Conservation (phyloP, 257 asterid species). For the Nicotiana noctiflora region DNA sequence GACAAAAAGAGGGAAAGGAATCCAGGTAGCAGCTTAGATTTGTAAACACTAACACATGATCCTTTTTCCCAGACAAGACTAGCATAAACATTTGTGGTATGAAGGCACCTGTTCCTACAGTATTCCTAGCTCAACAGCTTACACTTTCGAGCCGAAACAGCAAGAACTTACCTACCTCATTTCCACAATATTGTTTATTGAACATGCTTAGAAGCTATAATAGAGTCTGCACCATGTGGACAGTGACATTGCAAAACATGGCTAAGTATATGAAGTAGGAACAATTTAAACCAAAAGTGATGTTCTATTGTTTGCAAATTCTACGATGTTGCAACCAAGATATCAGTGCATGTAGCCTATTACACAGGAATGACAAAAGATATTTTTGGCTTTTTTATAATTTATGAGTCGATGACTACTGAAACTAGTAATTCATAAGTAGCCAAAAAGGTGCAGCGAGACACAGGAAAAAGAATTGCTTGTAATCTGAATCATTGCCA, state of each 20-base stretch:
- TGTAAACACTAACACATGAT: background rate
- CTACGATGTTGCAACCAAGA: background rate
- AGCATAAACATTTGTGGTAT: background rate
- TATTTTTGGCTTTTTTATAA: background rate
- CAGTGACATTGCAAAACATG: background rate
- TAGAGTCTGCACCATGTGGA: background rate
- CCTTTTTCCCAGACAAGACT: background rate
- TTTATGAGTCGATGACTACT: background rate
- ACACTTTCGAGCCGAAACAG: background rate
- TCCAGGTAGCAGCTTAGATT: background rate
- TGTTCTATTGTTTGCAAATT: background rate
- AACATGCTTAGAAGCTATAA: background rate
- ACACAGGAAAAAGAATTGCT: background rate
- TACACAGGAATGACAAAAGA: background rate
- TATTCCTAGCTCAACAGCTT: background rate
- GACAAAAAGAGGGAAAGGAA: background rate
- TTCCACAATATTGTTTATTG: background rate
- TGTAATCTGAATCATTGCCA: background rate
- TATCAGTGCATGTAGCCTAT: background rate
- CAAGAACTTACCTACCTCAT: background rate
- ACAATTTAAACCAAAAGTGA: background rate
- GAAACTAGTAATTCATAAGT: constrained; percentile 1
- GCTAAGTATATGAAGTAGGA: background rate
- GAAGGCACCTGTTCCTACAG: background rate
- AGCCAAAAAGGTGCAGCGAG: background rate